Base-by-base conservation (phyloP, 2,329 filamentous ascomycete species). In the Coleophoma crateriformis region DNA sequence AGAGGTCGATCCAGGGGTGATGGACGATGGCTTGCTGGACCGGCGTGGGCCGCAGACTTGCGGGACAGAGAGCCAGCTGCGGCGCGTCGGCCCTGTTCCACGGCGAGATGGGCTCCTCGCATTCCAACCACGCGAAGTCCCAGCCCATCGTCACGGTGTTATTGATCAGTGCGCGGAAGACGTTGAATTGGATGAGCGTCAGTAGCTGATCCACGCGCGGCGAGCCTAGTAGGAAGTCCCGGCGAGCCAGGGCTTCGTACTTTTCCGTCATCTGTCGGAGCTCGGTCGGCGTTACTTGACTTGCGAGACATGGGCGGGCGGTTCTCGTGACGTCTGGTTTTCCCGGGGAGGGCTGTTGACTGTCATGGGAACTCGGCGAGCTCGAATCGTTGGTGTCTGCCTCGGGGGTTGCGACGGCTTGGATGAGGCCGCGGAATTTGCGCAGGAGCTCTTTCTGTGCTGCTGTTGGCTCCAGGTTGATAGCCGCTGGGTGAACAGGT, bases 1-100 rank as follows among this genome's bases (percentile, higher is more conserved):
- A 54, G 2, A 68, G 51, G 50, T 69, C 67, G 11, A 69, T 46
- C 64, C 68, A 70, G 2, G 65, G 65, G 34, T 67, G 66, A 41
- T 70, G 67, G 2, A 50, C 39, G 1, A 58, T 55, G 1, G 53
- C 43, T 41, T 53, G 50, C 50, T 68, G 66, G 11, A 64, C 13
- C 5, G 17, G 2, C 7, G 51, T 54, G 34, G 51, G 51, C 11
- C 33, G 49, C 11, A 54, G 51, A 38, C 20, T 33, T 11, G 14
- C 13, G 12, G 40, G 40, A 42, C 40, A 42, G 13, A 20, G 15
- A 5, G 40, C 6, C 6, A 7, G 8, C 11, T 20, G 19, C 13
- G 3, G 15, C 22, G 11, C 8, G 11, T 15, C 15, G 7, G 12
- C 2, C 20, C 7, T 11, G 17, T 42, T 42, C 40, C 40, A 42